These are phyloP conservation scores for Piromyces finnis DNA, from an alignment of 192 early-diverging fungal genomes.

Conservation along the genomic window DNA sequence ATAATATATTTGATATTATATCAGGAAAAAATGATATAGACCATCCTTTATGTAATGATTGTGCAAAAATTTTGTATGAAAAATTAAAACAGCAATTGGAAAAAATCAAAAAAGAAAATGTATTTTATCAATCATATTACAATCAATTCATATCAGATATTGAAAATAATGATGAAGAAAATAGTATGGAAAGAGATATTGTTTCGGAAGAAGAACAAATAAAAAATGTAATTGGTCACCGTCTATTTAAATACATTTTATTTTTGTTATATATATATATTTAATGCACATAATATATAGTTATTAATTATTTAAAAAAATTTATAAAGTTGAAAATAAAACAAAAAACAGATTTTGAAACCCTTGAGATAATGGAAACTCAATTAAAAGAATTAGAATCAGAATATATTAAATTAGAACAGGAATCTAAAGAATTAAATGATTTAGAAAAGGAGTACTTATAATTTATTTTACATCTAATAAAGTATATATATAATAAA, in stretches of 20 bases:
- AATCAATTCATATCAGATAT: not conserved
- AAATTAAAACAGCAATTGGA: not conserved
- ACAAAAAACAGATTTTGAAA: not conserved
- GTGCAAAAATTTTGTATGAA: not conserved
- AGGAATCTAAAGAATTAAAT: not conserved
- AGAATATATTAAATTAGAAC: not conserved
- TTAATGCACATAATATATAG: no score
- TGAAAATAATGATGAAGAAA: not conserved
- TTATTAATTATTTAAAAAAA: no score
- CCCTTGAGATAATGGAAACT: not conserved
- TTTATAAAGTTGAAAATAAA: not conserved
- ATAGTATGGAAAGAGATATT: not conserved
- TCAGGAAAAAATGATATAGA: not conserved
- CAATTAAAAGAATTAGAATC: not conserved
- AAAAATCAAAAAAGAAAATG: not conserved
- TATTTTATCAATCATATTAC: not conserved
- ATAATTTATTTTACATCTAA: no score
- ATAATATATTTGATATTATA: not conserved
- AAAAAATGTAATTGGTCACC: not conserved
- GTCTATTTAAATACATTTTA: no score
- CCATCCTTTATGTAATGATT: not conserved
- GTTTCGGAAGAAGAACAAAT: not conserved
- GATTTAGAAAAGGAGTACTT: not conserved
- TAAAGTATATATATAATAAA: not conserved
- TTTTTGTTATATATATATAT: no score